Percentiles rank a stretch among this genome's conserved stretches.
Evolutionary conservation across 176 grass and related monocot species (phyloP).

Genomic region (Oryza rufipogon): DNA sequence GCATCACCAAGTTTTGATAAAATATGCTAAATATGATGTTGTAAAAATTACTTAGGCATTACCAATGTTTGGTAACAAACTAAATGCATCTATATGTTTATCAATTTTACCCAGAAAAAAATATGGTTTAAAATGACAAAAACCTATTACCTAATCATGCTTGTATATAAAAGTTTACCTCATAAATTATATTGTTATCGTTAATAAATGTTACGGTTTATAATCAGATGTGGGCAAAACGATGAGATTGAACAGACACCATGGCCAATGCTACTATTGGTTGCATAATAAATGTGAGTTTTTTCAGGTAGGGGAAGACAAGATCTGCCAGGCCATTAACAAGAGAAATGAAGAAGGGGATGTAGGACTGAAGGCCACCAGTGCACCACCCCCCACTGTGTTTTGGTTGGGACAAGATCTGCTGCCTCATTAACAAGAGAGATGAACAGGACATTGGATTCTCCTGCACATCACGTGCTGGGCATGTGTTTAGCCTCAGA

Average conservation of each 20-base stretch:
- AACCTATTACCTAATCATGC: too few species aligned
- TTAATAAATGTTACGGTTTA: too few species aligned
- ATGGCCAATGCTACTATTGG: not conserved
- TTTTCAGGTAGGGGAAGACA: slow-evolving; percentile 1
- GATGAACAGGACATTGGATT: slow-evolving; percentile 21
- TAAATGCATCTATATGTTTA: too few species aligned
- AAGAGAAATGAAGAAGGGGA: not conserved
- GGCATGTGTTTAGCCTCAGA: slow-evolving; percentile 12
- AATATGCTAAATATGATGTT: too few species aligned
- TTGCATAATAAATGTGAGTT: not conserved
- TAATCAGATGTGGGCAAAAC: too few species aligned
- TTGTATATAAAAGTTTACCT: too few species aligned
- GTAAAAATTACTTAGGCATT: too few species aligned
- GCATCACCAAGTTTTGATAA: too few species aligned
- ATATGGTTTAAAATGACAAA: too few species aligned
- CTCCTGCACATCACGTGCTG: slow-evolving; percentile 34
- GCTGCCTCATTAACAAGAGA: slow-evolving; percentile 26
- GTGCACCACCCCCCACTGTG: not conserved
- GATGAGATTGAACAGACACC: not conserved
- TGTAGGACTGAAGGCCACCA: not conserved
- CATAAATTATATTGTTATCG: too few species aligned
- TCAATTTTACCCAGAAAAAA: too few species aligned
- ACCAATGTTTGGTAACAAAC: too few species aligned
- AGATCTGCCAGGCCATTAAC: slow-evolving; percentile 35
- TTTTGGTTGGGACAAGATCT: slow-evolving; percentile 28